Base-by-base conservation (phyloP, 805 yeast genomes). In the Cyberlindnera galapagoensis region DNA sequence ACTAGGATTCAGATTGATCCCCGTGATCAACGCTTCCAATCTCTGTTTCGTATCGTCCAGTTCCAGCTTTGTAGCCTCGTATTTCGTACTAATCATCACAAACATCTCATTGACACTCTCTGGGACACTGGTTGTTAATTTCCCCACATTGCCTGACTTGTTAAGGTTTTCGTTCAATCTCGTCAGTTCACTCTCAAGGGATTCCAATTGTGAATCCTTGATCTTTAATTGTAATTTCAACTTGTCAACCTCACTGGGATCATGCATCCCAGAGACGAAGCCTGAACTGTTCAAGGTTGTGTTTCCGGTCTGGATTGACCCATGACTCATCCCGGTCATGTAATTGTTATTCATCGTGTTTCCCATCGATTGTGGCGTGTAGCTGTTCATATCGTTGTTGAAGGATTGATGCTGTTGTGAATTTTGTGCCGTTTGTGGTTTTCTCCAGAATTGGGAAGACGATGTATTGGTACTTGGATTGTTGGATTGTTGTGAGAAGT, bases 11-110 rank as follows among this genome's bases (percentile, higher is more conserved):
- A 72, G 44, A 2, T 76, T 62, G 17, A 73, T 53, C 0, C 80
- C 77, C 1, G 81, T 70, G 16, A 73, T 44, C 9, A 82, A 44
- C 17, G 81, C 66, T 46, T 84, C 94, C 28, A 84, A 58, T 43
- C 80, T 64, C 11, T 60, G 43, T 40, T 79, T 80, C 1, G 85
- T 73, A 14, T 76, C 81, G 17, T 67, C 65, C 34, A 79, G 60
- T 44, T 82, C 85, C 12, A 59, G 50, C 21, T 56, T 56, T 31
- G 68, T 63, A 18, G 68, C 65, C 23, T 63, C 59, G 36, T 78
- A 60, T 9, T 72, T 60, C 18, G 57, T 55, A 2, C 75, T 59
- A 42, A 78, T 54, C 40, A 63, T 71, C 28, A 57, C 58, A 39
- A 74, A 76, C 16, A 76, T 54, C 23, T 60, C 63, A 36, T 67